phyloP scores from a whole-genome alignment of 495 filamentous ascomycete genomes.

The Neurospora sp. region DNA sequence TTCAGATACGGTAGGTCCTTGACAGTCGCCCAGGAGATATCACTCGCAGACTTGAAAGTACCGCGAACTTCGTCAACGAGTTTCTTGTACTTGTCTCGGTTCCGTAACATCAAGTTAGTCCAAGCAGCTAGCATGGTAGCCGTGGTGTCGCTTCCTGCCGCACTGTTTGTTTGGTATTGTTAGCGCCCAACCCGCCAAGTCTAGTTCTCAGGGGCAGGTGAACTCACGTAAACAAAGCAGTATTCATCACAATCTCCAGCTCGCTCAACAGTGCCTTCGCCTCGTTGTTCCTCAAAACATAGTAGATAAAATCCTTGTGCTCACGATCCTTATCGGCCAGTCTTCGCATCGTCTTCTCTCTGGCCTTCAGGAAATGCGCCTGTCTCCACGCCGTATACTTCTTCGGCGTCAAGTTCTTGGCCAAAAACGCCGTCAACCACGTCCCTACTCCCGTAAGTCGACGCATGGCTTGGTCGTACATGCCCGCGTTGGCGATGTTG shows the following conservation, averaged over 20 bases:
- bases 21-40: constrained; percentile 10
- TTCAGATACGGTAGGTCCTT: constrained; percentile 7
- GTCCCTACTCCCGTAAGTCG: constrained; percentile 14
- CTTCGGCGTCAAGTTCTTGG: constrained; percentile 7
- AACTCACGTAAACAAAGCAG: constrained; percentile 15
- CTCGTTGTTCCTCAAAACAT: constrained; percentile 15
- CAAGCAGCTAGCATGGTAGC: constrained; percentile 7
- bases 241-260: constrained; percentile 17
- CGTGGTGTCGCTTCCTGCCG: constrained; percentile 16
- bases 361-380: constrained; percentile 11
- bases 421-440: constrained; percentile 10
- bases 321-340: constrained; percentile 8
- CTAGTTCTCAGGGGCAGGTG: background rate
- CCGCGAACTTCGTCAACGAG: constrained; percentile 9
- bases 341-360: constrained; percentile 9
- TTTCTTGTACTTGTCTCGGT: constrained; percentile 4
- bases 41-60: constrained; percentile 1
- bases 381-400: constrained; percentile 2
- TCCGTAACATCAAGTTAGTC: constrained; percentile 8
- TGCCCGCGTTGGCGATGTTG: constrained; percentile 5
- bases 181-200: background rate
- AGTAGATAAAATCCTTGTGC: constrained; percentile 17
- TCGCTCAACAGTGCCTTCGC: constrained; percentile 6
- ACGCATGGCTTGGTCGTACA: constrained; percentile 13
- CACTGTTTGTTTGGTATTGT: constrained; percentile 1